Evolutionary conservation across 1,284 basidiomycete species (phyloP).

Genomic region (Marasmius sp.): DNA sequence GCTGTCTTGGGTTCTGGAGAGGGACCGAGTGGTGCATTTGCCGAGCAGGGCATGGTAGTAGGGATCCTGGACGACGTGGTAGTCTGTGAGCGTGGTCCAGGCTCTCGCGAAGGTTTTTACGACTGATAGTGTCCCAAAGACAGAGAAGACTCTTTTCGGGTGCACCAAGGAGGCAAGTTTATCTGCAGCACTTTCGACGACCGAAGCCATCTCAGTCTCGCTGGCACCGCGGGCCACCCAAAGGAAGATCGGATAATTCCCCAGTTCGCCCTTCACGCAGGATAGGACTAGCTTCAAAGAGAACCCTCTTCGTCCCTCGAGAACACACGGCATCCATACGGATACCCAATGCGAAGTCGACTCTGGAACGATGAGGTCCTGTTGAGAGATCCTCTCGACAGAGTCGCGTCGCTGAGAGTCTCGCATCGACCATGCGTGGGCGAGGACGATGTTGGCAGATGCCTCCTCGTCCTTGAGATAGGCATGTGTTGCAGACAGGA

Average conservation of each 20-base stretch:
- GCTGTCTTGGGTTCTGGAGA: slow-evolving; percentile 23
- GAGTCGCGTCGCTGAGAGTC: slow-evolving; percentile 33
- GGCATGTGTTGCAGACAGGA: slow-evolving; percentile 42
- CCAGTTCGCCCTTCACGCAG: slow-evolving; percentile 31
- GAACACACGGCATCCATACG: slow-evolving; percentile 36
- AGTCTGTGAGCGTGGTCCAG: slow-evolving; percentile 39
- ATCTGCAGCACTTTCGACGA: slow-evolving; percentile 23
- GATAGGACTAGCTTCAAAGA: slow-evolving; percentile 47
- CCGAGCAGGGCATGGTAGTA: slow-evolving; percentile 46
- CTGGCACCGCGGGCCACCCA: slow-evolving; percentile 34
- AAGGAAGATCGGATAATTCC: slow-evolving; percentile 53
- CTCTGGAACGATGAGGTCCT: slow-evolving; percentile 10
- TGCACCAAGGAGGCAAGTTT: slow-evolving; percentile 37
- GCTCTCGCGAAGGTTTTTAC: slow-evolving; percentile 35
- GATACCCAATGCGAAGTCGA: slow-evolving; percentile 48
- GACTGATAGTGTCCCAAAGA: slow-evolving; percentile 40
- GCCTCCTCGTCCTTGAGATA: slow-evolving; percentile 43
- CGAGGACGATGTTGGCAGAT: slow-evolving; percentile 53
- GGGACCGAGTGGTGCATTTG: slow-evolving; percentile 35
- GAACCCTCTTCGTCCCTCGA: slow-evolving; percentile 24
- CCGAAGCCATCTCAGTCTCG: slow-evolving; percentile 30
- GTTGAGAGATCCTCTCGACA: slow-evolving; percentile 32
- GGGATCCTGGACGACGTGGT: slow-evolving; percentile 33
- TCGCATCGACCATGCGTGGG: slow-evolving; percentile 46
- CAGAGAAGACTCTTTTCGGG: slow-evolving; percentile 45